Percentiles rank a stretch among this genome's conserved stretches.
phyloP scores from a whole-genome alignment of 257 asterid species.

The Salvia splendens region DNA sequence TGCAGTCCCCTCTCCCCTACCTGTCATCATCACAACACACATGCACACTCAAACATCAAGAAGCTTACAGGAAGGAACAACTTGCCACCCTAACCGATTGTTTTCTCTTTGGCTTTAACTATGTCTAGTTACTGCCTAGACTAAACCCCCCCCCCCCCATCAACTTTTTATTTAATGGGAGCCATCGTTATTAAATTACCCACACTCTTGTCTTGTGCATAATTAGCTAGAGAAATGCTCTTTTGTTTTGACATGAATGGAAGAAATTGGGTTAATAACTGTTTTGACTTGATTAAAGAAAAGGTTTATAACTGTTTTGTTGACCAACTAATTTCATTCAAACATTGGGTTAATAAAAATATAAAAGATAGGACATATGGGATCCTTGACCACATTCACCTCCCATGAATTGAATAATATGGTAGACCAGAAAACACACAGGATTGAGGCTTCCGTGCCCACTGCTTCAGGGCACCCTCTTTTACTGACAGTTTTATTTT shows the following conservation, averaged over 20 bases:
- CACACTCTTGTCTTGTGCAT: slow-evolving; percentile 10
- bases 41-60: background rate
- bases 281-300: slow-evolving; percentile 48
- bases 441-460: slow-evolving; percentile 32
- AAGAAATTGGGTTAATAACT: slow-evolving; percentile 34
- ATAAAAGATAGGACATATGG: slow-evolving; percentile 21
- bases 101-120: background rate
- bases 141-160: too few relatives aligned
- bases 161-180: background rate
- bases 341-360: slow-evolving; percentile 32
- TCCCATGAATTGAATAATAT: slow-evolving; percentile 30
- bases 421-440: slow-evolving; percentile 33
- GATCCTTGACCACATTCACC: slow-evolving; percentile 31
- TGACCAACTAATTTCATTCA: slow-evolving; percentile 47
- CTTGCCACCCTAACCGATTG: background rate
- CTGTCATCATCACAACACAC: slow-evolving; percentile 23
- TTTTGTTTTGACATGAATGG: slow-evolving; percentile 35
- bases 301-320: slow-evolving; percentile 45
- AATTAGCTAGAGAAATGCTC: slow-evolving; percentile 15
- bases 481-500: slow-evolving; percentile 22
- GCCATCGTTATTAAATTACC: background rate
- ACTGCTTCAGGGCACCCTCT: slow-evolving; percentile 33
- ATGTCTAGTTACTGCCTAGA: too few relatives aligned
- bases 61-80: background rate
- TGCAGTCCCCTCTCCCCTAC: slow-evolving; percentile 89